Evolutionary conservation across 108 stramenopile species (phyloP).

Genomic region (Nitzschia inconspicua): DNA sequence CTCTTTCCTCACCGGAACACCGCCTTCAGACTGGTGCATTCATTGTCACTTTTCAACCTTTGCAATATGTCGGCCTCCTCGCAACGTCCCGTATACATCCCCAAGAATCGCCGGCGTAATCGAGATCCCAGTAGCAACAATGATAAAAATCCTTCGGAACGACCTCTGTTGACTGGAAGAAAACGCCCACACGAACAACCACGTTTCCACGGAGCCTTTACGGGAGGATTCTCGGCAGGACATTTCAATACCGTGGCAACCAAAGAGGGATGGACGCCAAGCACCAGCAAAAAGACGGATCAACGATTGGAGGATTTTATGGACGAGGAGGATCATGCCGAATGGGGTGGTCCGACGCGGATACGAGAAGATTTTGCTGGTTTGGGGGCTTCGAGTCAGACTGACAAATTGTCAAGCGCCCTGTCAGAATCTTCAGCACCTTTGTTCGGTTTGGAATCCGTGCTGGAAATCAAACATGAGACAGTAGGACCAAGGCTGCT

Average conservation of each 20-base stretch:
- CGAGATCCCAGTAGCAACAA: not conserved
- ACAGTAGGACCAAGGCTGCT: slow-evolving; percentile 53
- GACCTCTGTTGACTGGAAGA: not conserved
- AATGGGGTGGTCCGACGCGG: slow-evolving; percentile 52
- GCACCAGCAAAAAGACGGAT: slow-evolving; percentile 20
- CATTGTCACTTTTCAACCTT: no score
- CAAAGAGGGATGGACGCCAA: slow-evolving; percentile 81
- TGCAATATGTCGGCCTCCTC: no score
- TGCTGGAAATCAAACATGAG: slow-evolving; percentile 16
- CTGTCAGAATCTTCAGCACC: not conserved
- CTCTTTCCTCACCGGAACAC: no score
- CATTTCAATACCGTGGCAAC: slow-evolving; percentile 86
- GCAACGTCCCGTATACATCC: slow-evolving; percentile 1
- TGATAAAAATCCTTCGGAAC: not conserved
- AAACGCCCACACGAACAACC: not conserved
- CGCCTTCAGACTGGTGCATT: no score
- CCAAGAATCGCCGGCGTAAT: not conserved
- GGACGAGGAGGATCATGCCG: slow-evolving; percentile 61
- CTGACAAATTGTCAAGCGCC: not conserved
- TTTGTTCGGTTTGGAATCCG: not conserved
- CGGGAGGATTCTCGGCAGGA: slow-evolving; percentile 85
- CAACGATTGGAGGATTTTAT: slow-evolving; percentile 52
- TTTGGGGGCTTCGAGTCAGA: not conserved
- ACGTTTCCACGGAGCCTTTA: slow-evolving; percentile 75
- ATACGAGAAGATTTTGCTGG: slow-evolving; percentile 25